Base-by-base conservation (phyloP, 2,329 filamentous ascomycete species). In the Teratosphaeria destructans region DNA sequence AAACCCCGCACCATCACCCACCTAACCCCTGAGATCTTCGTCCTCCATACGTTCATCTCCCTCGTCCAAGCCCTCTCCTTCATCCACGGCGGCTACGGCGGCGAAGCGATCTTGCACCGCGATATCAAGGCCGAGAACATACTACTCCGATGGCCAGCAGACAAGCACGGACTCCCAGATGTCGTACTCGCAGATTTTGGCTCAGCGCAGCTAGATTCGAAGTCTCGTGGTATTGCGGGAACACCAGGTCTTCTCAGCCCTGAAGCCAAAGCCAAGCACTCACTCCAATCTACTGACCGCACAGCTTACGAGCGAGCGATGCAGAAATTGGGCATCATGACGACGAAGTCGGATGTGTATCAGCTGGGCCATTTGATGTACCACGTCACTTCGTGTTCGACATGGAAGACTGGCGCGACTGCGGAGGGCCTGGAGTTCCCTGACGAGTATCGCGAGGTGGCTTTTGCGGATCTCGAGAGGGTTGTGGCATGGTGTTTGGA, bases 151-250 rank as follows among this genome's bases (percentile, higher is more conserved):
- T 65, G 64, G 63, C 39, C 54, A 2, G 19, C 23, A 12, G 47
- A 52, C 16, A 19, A 54, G 39, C 58, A 55, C 16, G 62, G 61
- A 6, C 27, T 69, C 2, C 68, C 68, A 0, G 57, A 63, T n/a
- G 39, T 67, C n/a, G 57, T 68, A 10, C 62, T 70, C 10, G 65
- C 59, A 7, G 67, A 70, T 57, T 67, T 67, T 34, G 68, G 65
- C 16, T 43, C 61, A n/a, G 53, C 62, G 0, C 35, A 55, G 1
- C 47, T 61, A 16, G 60, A 54, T 8, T 19, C 39, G 2, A 32
- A 58, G 7, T 59, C 47, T 35, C 4, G 11, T 2, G 64, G 65
- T 2, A 37, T 60, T 27, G 6, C 32, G 10, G 66, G 66, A 1
- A 68, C 66, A 0, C n/a, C 37, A 1, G 60, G 49, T n/a, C 16